Evolutionary conservation across 1,139 yeast species (phyloP).

Genomic region (Hanseniaspora sp.): DNA sequence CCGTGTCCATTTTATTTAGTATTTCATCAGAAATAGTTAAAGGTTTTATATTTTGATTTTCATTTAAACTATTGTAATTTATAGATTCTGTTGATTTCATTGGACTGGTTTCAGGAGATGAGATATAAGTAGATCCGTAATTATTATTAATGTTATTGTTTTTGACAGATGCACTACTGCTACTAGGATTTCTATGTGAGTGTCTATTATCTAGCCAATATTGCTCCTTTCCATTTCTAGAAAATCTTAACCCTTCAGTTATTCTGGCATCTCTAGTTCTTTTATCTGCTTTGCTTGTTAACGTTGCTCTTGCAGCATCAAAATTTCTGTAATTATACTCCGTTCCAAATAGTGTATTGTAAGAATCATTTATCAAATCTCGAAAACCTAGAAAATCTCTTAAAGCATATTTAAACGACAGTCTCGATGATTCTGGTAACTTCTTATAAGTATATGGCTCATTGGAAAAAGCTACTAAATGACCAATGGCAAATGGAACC

Average conservation of each 20-base stretch:
- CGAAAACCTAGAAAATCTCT: conserved; percentile 65
- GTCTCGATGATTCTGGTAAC: conserved; percentile 57
- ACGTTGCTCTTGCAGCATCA: conserved; percentile 63
- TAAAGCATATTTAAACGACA: conserved; percentile 50
- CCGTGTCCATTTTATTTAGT: conserved; percentile 31
- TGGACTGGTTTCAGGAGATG: conserved; percentile 18
- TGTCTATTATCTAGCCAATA: conserved; percentile 53
- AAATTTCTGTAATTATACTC: conserved; percentile 72
- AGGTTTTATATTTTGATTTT: conserved; percentile 27
- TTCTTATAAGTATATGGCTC: conserved; percentile 51
- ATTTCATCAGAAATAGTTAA: conserved; percentile 33
- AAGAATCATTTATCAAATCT: conserved; percentile 71
- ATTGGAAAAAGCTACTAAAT: conserved; percentile 76
- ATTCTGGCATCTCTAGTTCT: conserved; percentile 60
- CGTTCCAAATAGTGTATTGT: conserved; percentile 61
- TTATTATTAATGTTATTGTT: conserved; percentile 17
- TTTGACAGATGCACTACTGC: conserved; percentile 15
- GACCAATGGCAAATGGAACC: conserved; percentile 76
- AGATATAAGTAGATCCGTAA: conserved; percentile 20
- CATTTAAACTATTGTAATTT: background rate
- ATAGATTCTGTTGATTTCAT: conserved; percentile 19
- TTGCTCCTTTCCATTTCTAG: conserved; percentile 63
- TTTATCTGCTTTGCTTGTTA: conserved; percentile 46
- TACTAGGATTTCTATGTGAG: conserved; percentile 2
- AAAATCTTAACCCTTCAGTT: conserved; percentile 73